Evolutionary conservation across 169 alveolate species (phyloP).

Genomic region (Ichthyophthirius multifiliis): DNA sequence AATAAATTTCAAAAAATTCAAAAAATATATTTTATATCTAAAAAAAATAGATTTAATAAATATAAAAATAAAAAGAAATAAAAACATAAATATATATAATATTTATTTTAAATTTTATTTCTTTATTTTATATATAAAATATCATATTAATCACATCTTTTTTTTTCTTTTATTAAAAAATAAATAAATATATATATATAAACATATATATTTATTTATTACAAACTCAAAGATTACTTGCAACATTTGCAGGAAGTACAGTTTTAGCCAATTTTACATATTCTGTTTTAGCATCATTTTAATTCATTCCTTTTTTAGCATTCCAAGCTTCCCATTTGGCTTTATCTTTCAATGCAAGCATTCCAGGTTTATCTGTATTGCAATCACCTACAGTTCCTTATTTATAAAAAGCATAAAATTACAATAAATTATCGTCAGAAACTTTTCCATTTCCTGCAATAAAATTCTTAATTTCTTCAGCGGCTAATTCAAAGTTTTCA

Average conservation of each 20-base stretch:
- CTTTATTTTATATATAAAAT: too few species aligned
- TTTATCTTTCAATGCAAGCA: conserved; percentile 80
- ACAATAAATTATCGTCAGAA: conserved; percentile 61
- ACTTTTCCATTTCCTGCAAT: conserved; percentile 41
- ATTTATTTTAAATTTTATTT: too few species aligned
- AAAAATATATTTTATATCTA: too few species aligned
- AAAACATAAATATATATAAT: too few species aligned
- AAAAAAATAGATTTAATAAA: too few species aligned
- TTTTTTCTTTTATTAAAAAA: too few species aligned
- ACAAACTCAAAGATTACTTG: conserved; percentile 38
- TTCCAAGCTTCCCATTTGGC: conserved; percentile 95
- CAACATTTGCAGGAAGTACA: conserved; percentile 58
- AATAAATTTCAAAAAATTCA: too few species aligned
- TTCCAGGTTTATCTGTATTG: conserved; percentile 88
- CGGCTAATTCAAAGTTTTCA: conserved; percentile 56
- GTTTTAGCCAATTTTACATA: conserved; percentile 74
- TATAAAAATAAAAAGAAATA: too few species aligned
- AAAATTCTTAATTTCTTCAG: conserved; percentile 42
- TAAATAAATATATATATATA: too few species aligned
- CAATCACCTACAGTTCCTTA: conserved; percentile 93
- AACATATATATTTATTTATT: too few species aligned
- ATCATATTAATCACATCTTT: too few species aligned
- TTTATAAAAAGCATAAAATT: conserved; percentile 86
- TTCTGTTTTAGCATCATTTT: conserved; percentile 85
- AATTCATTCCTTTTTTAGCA: conserved; percentile 75